A percentile compares a stretch with the other conserved stretches of the same genome.
phyloP scores from a whole-genome alignment of 2,329 filamentous ascomycete genomes.

The Mycosphaerella sp. region DNA sequence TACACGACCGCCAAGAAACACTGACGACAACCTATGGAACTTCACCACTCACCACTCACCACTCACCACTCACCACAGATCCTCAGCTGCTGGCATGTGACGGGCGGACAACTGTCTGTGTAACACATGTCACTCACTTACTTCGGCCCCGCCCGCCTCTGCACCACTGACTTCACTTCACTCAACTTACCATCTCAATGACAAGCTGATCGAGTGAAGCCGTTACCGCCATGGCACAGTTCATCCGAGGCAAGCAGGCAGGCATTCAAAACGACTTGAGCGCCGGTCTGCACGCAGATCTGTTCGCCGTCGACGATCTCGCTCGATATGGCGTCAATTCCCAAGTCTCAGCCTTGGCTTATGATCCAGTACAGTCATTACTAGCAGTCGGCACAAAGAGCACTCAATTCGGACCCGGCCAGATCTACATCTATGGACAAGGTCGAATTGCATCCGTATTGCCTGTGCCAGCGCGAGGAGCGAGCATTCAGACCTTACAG shows the following conservation, averaged over 20 bases:
- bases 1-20: neutral
- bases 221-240: conserved; percentile 62
- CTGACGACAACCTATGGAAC: neutral
- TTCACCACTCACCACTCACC: neutral
- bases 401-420: conserved; percentile 75
- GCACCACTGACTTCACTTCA: no score
- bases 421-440: conserved; percentile 85
- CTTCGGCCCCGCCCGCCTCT: no score
- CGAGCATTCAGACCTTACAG: conserved; percentile 69
- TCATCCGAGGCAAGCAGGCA: conserved; percentile 86
- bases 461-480: conserved; percentile 57
- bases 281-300: conserved; percentile 66
- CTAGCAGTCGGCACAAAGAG: conserved; percentile 87
- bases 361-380: conserved; percentile 89
- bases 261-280: conserved; percentile 91
- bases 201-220: no score
- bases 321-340: conserved; percentile 68
- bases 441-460: conserved; percentile 72
- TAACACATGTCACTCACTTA: no score
- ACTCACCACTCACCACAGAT: no score
- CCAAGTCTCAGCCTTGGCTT: conserved; percentile 69
- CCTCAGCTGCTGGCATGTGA: conserved; percentile 8
- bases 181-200: no score
- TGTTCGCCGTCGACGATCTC: conserved; percentile 77
- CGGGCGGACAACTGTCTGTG: neutral